These are phyloP conservation scores for Hebeloma cylindrosporum DNA, from an alignment of 768 basidiomycete genomes.

Conservation along the genomic window DNA sequence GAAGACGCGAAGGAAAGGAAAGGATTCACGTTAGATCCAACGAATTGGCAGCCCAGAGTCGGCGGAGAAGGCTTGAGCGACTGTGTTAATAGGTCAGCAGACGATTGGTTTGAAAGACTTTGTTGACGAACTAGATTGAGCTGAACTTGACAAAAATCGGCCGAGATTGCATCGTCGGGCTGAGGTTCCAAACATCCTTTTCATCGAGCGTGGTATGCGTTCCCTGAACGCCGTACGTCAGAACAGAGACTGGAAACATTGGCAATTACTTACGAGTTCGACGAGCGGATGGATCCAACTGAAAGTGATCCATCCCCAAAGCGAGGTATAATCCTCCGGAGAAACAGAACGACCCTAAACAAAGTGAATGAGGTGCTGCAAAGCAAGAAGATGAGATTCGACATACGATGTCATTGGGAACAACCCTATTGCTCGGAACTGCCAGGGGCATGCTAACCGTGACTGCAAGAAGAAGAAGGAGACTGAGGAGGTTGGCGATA, in stretches of 20 bases:
- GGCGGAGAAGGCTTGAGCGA: constrained; percentile 40
- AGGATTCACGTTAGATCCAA: constrained; percentile 43
- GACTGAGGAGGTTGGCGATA: constrained; percentile 43
- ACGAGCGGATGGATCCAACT: constrained; percentile 71
- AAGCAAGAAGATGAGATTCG: background rate
- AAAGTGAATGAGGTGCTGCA: background rate
- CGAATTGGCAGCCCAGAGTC: constrained; percentile 46
- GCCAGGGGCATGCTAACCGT: constrained; percentile 64
- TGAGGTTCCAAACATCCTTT: constrained; percentile 69
- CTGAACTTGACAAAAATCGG: constrained; percentile 60
- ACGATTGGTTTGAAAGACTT: background rate
- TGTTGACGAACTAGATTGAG: constrained; percentile 30
- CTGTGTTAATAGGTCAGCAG: constrained; percentile 13
- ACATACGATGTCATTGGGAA: constrained; percentile 63
- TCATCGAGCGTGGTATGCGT: constrained; percentile 60
- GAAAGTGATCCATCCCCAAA: constrained; percentile 74
- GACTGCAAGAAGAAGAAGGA: constrained; percentile 43
- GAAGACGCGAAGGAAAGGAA: background rate
- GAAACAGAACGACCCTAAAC: constrained; percentile 52
- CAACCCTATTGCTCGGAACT: constrained; percentile 54
- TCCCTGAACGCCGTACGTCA: constrained; percentile 31
- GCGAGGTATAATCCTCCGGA: constrained; percentile 74
- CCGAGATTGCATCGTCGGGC: constrained; percentile 64
- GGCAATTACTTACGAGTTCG: constrained; percentile 33
- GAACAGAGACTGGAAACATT: background rate